Evolutionary conservation across 2,329 filamentous ascomycete species (phyloP).

Genomic region (Aspergillus calidoustus): DNA sequence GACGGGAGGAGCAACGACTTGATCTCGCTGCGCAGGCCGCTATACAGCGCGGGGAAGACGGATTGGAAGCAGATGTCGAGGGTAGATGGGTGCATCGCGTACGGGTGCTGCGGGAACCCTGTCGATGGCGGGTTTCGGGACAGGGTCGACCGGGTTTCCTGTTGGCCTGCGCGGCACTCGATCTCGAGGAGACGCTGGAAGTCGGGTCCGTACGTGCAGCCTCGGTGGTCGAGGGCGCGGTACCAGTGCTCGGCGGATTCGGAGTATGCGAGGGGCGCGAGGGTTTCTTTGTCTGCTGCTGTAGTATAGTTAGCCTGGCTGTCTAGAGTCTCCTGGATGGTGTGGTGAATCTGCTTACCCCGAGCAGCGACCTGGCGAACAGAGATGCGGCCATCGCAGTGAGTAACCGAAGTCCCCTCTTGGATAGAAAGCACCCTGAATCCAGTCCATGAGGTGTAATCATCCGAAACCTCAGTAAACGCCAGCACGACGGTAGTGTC

Average conservation of each 20-base stretch:
- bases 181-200: not conserved
- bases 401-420: too few relatives aligned
- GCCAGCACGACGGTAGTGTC: too few relatives aligned
- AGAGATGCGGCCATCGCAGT: too few relatives aligned
- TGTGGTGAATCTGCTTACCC: too few relatives aligned
- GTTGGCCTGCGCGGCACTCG: not conserved
- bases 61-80: not conserved
- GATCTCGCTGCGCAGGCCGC: not conserved
- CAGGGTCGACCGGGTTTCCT: not conserved
- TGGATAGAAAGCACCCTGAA: too few relatives aligned
- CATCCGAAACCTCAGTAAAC: too few relatives aligned
- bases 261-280: not conserved
- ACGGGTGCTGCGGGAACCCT: not conserved
- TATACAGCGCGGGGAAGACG: not conserved
- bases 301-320: too few relatives aligned
- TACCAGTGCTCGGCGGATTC: not conserved
- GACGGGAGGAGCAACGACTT: not conserved
- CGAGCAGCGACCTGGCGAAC: too few relatives aligned
- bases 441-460: too few relatives aligned
- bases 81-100: not conserved
- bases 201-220: too few relatives aligned
- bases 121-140: not conserved
- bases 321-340: too few relatives aligned
- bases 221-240: too few relatives aligned
- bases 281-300: not conserved